Base-by-base conservation (phyloP, 164 flowering plant species). In the Annona cherimola region DNA sequence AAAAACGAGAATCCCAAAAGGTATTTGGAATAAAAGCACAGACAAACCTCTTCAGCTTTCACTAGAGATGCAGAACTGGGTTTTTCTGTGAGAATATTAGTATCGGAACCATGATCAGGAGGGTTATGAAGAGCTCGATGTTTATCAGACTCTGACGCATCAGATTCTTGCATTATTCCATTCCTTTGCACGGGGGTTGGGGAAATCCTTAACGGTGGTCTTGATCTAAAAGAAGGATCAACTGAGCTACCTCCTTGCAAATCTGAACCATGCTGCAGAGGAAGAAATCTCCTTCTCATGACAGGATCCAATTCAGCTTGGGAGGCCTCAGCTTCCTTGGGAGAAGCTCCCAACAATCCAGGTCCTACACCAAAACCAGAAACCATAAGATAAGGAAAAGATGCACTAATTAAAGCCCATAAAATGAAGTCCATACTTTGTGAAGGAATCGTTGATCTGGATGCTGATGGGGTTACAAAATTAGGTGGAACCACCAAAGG, bases 281-380 rank as follows among this genome's bases (percentile, higher is more conserved):
- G 71, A 55, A 74, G 79, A 69, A 77, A 72, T 77, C 86, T 85
- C 79, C 85, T 84, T 67, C 80, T 81, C 61, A 65, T 18, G 41
- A 83, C 88, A 70, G 72, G 75, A 60, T 84, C 85, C 45, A 79
- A 50, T 69, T 83, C 90, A 76, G 85, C 60, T 69, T 76, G 73
- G 67, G 63, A 70, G 69, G 66, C 68, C 70, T 85, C 95, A 54
- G 86, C 82, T 41, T 74, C 72, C 72, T 84, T 83, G 42, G 72
- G 74, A 73, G 94, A 84, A 81, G 83, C 82, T 63, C 91, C 93
- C 80, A 84, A 88, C 77, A 92, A 80, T 79, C 91, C 78, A 73
- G 87, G 86, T 73, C 85, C 96, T 88, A 76, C 59, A 75, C 68
- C 39, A 63, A 20, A 63, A 40, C 61, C 45, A 46, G 44, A 20